Evolutionary conservation across 345 rosid species (phyloP).

Genomic region (Bretschneidera sinensis): DNA sequence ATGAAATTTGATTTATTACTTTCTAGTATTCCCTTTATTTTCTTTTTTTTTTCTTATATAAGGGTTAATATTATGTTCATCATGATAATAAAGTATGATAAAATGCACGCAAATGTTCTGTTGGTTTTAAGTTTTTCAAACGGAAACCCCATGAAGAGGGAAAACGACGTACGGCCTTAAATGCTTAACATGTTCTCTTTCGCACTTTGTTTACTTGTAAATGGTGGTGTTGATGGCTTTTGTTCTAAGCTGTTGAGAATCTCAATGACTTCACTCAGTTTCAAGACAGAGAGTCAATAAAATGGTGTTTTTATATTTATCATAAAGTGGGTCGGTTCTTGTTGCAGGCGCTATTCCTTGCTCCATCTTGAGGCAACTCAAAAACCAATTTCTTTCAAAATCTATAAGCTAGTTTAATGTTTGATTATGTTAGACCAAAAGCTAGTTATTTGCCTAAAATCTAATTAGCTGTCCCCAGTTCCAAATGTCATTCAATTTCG

Average conservation of each 20-base stretch:
- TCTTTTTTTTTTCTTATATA: not conserved
- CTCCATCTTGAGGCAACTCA: slow-evolving; percentile 43
- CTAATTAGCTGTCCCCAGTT: not conserved
- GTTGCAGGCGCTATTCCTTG: slow-evolving; percentile 45
- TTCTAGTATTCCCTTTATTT: not conserved
- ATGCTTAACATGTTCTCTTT: not conserved
- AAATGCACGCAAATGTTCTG: too few relatives aligned
- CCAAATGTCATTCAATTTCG: not conserved
- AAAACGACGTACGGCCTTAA: slow-evolving; percentile 22
- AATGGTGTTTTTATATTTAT: not conserved
- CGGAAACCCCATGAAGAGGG: slow-evolving; percentile 28
- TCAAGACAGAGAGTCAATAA: slow-evolving; percentile 4
- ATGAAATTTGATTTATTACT: too few relatives aligned
- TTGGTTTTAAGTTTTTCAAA: too few relatives aligned
- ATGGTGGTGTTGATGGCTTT: slow-evolving; percentile 19
- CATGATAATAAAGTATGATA: too few relatives aligned
- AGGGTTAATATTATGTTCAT: too few relatives aligned
- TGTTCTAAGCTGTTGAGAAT: slow-evolving; percentile 38
- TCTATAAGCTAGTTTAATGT: not conserved
- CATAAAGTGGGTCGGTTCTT: slow-evolving; percentile 13
- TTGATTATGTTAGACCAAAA: not conserved
- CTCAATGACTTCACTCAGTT: slow-evolving; percentile 37
- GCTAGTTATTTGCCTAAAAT: not conserved
- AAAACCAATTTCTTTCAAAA: not conserved
- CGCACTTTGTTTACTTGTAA: not conserved